Evolutionary conservation across 768 basidiomycete genomes (phyloP).

Genomic region (Lactarius hatsudake): DNA sequence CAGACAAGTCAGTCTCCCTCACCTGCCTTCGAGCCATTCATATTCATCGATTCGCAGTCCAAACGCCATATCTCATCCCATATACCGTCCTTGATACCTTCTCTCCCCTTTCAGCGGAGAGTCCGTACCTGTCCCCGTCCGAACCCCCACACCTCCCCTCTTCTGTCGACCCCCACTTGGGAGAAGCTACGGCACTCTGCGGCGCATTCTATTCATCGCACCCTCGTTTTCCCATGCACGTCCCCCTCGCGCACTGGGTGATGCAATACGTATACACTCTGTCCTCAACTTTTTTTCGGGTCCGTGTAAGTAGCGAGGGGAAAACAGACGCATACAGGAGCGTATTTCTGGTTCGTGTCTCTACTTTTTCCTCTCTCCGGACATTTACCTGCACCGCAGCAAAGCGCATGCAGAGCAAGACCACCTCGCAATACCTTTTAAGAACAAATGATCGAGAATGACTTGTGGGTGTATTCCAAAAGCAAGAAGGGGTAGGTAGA

Average conservation of each 20-base stretch:
- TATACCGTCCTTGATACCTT: constrained; percentile 60
- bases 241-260: neutral
- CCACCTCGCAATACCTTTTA: neutral
- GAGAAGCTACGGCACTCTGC: too few species aligned
- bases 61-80: constrained; percentile 53
- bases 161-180: too few species aligned
- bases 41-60: constrained; percentile 38
- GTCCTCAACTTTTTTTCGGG: neutral
- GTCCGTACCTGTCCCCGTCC: too few species aligned
- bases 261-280: neutral
- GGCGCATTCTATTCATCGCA: too few species aligned
- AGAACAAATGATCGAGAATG: neutral
- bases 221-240: too few species aligned
- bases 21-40: neutral
- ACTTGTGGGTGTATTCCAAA: neutral
- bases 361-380: neutral
- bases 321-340: neutral
- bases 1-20: too few species aligned
- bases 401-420: neutral
- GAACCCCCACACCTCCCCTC: too few species aligned
- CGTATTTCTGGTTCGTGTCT: neutral
- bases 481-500: neutral
- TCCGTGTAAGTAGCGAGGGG: neutral
- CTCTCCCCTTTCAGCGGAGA: constrained; percentile 22
- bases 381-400: neutral